Evolutionary conservation across 768 basidiomycete species (phyloP), one percentile per base, ranked within the genome.

Genomic region (Tubosaeta brunneosetosa): DNA sequence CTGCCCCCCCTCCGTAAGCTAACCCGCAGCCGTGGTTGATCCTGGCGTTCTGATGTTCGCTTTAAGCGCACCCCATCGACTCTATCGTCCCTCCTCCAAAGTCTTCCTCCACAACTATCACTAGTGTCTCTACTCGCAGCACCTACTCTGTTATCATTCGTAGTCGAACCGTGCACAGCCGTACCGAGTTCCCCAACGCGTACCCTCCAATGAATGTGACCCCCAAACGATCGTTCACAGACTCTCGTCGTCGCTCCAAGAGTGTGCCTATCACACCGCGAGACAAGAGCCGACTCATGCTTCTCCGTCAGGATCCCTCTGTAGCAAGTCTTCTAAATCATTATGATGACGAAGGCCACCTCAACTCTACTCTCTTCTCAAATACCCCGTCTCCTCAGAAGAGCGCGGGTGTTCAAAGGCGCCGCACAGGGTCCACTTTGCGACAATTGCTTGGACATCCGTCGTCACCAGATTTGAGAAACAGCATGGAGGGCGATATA

Each of bases 121-220:
- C 77, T 6, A 85, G 80, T 60, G 66, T 74, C 14, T 78, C 72
- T 53, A 76, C 74, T 49, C 77, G 77, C 37, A 80, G 82, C 17
- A 85, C 81, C 22, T 91, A 87, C 65, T 83, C 78, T 38, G 88
- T 90, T 48, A 87, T 80, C n/a, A 74, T 91, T 22, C 84, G 80
- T 58, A 68, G 76, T 46, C 84, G 85, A 42, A 81, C 75, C 53
- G 77, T 78, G 5, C 81, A 81, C 50, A 76, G 80, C 47, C 74
- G 76, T 47, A 83, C 85, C 8, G 85, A 85, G 58, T 85, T 85
- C 53, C 84, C 85, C 7, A 74, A 80, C 50, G 80, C 83, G 22
- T 83, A 82, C 56, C 75, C 78, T 26, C 67, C 72, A n/a, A 63
- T 71, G 54, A 64, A 72, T 44, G 47, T 50, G 22, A 55, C 44